Base-by-base conservation (phyloP, 129 eudicot genomes). In the Saposhnikovia divaricata region DNA sequence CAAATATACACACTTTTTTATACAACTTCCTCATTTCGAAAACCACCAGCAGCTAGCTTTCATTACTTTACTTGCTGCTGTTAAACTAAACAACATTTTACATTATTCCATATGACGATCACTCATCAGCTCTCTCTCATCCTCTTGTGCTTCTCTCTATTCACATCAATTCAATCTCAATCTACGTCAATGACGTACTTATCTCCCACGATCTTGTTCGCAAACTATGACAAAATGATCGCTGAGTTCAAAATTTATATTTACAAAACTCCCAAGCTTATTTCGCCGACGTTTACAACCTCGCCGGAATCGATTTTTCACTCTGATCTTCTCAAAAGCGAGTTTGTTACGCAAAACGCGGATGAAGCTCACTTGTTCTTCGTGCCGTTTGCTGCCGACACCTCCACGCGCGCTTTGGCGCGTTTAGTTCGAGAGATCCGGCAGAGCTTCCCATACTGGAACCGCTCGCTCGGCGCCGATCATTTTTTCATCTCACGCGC, bases 401-500 rank as follows among this genome's bases (percentile, higher is more conserved):
- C 79, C 78, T 79, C 97, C 83, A 86, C 89, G 57, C 97, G 97
- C 85, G 76, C 86, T 11, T 61, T 90, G 72, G 88, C 90, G 39
- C 94, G 97, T 42, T 48, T 83, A 9, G 84, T 95, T 51, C 78
- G 84, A 48, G 81, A 57, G n/a, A 76, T 87, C 73, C 85, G 97
- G 2, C 59, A 48, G 23, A 77, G 21, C 37, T 78, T 55, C 83
- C 92, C 98, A 23, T 94, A 83, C 85, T 95, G 97, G 98, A 81
- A 95, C 85, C 90, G 96, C 13, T 81, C 97, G 4, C 90, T 95
- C 4, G 98, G 96, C 2, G 98, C 97, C 79, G 98, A 95, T 81
- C 98, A 95, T 77, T 89, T 95, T 78, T 95, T 82, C 85, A 40
- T 92, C 31, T 86, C 98, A 1, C 83, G 91, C 61, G n/a, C 84